Base-by-base conservation (phyloP, 202 grass and related monocot genomes). In the Elaeis oleifera region DNA sequence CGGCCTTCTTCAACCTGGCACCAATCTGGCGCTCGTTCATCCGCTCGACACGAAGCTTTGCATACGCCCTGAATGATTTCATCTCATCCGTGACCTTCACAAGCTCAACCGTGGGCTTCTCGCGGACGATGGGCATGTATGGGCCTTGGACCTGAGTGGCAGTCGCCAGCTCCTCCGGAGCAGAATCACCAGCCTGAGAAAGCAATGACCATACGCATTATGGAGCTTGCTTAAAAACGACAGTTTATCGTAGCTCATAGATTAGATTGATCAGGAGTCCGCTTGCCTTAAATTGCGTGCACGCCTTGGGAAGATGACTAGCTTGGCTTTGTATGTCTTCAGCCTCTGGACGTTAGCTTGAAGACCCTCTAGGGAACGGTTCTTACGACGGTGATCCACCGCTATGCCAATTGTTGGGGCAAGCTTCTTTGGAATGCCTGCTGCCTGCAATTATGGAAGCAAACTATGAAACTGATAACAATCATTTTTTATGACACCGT, bases 241-340 rank as follows among this genome's bases (percentile, higher is more conserved):
- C 36, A 44, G 36, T 7, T 13, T 9, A 44, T 3, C 11, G 6
- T 44, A 44, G 36, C 36, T 13, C 36, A 44, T 13, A 3, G 9
- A 44, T 13, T 14, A 44, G 36, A 44, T 13, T 0, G 36, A 13
- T 0, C 1, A 2, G 36, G 32, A 44, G 8, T 14, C 9, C 9
- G 2, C 59, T 60, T 67, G 85, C 92, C 87, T 96, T 96, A 64
- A 85, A 81, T 65, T 90, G 56, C 79, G 73, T 8, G 88, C 70
- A 25, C 78, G 84, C 64, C 87, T 91, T 71, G 92, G 92, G 81
- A 91, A 96, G 81, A 96, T 89, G 9, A 96, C 92, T n/a, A 91
- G 76, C 65, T 89, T 96, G 18, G 92, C 92, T 65, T 96, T 91
- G 74, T 91, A 96, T 5, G 87, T 96, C 68, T 96, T 91, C 68